Percentiles rank a stretch among this genome's conserved stretches.
phyloP scores from a whole-genome alignment of 2,329 filamentous ascomycete genomes.

The Basipetospora chlamydospora region DNA sequence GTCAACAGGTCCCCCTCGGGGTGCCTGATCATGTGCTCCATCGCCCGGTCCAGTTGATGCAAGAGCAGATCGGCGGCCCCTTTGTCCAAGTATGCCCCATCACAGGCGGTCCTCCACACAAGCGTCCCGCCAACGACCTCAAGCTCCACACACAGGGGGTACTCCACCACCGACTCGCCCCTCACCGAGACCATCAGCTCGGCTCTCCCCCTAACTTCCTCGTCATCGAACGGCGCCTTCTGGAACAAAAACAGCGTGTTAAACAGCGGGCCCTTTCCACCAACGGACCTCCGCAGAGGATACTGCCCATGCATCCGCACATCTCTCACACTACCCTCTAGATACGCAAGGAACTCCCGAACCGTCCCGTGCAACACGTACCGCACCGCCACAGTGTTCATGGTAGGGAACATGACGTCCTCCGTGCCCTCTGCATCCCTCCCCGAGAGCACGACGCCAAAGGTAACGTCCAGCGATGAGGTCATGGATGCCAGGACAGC shows the following conservation, averaged over 20 bases:
- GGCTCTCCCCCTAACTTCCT: conserved; percentile 6
- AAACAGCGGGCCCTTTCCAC: conserved; percentile 28
- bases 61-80: conserved; percentile 36
- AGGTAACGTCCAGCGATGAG: conserved; percentile 57
- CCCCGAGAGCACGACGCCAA: conserved; percentile 73
- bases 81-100: conserved; percentile 36
- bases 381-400: conserved; percentile 76
- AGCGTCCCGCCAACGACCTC: conserved; percentile 43
- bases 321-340: conserved; percentile 54
- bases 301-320: conserved; percentile 63
- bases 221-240: conserved; percentile 13
- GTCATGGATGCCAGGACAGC: conserved; percentile 50
- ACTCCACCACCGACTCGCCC: conserved; percentile 58
- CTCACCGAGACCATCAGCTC: conserved; percentile 51
- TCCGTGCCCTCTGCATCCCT: conserved; percentile 59
- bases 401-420: conserved; percentile 66
- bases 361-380: conserved; percentile 56
- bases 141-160: conserved; percentile 70
- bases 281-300: conserved; percentile 56
- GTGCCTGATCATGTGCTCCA: conserved; percentile 38
- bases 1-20: conserved; percentile 36
- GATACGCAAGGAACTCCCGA: conserved; percentile 50
- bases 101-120: conserved; percentile 59
- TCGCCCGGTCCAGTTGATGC: conserved; percentile 39
- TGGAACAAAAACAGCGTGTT: conserved; percentile 44